Evolutionary conservation across 2,329 filamentous ascomycete species (phyloP).

Genomic region (Hypoxylon sp.): DNA sequence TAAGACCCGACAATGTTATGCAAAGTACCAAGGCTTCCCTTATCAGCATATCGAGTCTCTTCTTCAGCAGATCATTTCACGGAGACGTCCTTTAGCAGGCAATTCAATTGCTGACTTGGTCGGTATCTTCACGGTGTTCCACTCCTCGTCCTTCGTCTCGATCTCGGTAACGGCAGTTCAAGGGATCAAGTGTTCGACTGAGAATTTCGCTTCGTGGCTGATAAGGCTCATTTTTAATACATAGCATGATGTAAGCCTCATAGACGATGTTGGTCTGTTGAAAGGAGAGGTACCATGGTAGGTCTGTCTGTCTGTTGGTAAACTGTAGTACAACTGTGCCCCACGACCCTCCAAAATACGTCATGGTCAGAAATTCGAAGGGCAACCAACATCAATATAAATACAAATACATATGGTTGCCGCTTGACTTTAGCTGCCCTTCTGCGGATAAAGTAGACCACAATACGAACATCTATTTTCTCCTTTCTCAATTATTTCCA

Average conservation of each 20-base stretch:
- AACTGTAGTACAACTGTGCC: background rate
- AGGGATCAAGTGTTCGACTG: conserved; percentile 1
- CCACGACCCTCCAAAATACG: background rate
- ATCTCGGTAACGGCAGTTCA: background rate
- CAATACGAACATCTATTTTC: background rate
- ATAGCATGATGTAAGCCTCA: no score
- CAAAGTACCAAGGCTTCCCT: background rate
- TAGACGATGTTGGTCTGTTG: background rate
- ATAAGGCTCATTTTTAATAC: no score
- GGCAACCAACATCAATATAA: background rate
- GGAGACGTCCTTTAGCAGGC: background rate
- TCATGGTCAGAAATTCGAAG: background rate
- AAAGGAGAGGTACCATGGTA: background rate
- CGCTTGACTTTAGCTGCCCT: background rate
- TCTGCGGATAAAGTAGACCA: background rate
- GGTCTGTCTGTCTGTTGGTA: background rate
- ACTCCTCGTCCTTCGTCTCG: background rate
- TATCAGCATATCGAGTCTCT: no score
- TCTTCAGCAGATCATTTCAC: background rate
- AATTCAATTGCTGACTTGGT: background rate
- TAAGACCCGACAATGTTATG: background rate
- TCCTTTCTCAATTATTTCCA: background rate
- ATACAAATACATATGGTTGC: background rate
- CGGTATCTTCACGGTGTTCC: background rate
- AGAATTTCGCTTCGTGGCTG: background rate